A percentile compares a stretch with the other conserved stretches of the same genome.
Evolutionary conservation across 495 filamentous ascomycete species (phyloP).

Genomic region (Usnea hakonensis): DNA sequence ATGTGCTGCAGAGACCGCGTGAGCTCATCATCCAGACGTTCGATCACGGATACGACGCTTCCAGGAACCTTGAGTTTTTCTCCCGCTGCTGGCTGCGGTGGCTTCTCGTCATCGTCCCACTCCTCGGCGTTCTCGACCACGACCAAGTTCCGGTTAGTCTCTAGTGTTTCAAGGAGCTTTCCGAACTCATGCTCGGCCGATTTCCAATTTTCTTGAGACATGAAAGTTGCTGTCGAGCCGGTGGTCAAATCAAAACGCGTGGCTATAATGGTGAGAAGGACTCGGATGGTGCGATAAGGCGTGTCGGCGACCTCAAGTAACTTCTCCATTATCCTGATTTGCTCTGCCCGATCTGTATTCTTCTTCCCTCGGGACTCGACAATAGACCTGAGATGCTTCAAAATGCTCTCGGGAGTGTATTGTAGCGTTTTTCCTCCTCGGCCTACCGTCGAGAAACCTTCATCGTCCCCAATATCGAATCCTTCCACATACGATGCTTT

Average conservation of each 20-base stretch:
- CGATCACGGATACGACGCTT: conserved; percentile 87
- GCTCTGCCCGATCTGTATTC: conserved; percentile 91
- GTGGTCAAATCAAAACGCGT: conserved; percentile 90
- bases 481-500: conserved; percentile 42
- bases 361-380: conserved; percentile 95
- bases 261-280: conserved; percentile 84
- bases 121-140: conserved; percentile 90
- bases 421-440: conserved; percentile 76
- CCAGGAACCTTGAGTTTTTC: conserved; percentile 84
- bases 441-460: conserved; percentile 80
- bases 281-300: conserved; percentile 90
- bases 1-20: conserved; percentile 92
- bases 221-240: conserved; percentile 66
- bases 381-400: conserved; percentile 90
- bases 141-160: conserved; percentile 66
- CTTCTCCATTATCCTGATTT: conserved; percentile 96
- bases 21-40: conserved; percentile 95
- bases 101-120: conserved; percentile 98
- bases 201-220: conserved; percentile 98
- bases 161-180: conserved; percentile 68
- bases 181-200: conserved; percentile 77
- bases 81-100: conserved; percentile 58
- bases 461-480: conserved; percentile 48
- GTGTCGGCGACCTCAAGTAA: conserved; percentile 78
- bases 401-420: conserved; percentile 94